Evolutionary conservation across 371 early-diverging fungal species (phyloP).

Genomic region (Syncephalastrum contaminatum): DNA sequence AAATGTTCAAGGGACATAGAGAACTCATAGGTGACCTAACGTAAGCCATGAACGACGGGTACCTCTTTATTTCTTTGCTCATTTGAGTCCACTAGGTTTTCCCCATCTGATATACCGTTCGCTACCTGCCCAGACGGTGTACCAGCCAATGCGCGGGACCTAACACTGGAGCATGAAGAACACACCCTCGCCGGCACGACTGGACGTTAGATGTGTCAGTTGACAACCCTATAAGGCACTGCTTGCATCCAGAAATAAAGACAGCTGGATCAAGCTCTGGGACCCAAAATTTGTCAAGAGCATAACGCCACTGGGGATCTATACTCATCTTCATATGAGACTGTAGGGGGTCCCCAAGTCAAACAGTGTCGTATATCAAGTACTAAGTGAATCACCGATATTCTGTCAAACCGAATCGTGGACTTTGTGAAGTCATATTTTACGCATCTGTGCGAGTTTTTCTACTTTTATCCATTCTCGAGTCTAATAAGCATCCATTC

Average conservation of each 20-base stretch:
- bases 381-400: too few species aligned
- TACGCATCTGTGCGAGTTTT: too few species aligned
- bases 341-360: too few species aligned
- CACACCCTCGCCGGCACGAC: constrained; percentile 91
- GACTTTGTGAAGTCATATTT: too few species aligned
- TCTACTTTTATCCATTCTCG: too few species aligned
- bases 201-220: constrained; percentile 99
- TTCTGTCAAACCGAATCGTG: too few species aligned
- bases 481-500: too few species aligned
- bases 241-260: constrained; percentile 98
- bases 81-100: constrained; percentile 26
- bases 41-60: constrained; percentile 34
- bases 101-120: constrained; percentile 87
- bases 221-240: constrained; percentile 98
- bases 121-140: constrained; percentile 98
- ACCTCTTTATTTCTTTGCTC: not conserved
- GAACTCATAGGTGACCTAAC: constrained; percentile 92
- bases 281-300: constrained; percentile 94
- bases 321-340: too few species aligned
- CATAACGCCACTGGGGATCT: constrained; percentile 88
- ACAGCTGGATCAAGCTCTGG: constrained; percentile 98
- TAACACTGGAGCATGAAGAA: constrained; percentile 91
- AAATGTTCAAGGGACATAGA: constrained; percentile 91
- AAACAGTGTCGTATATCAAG: too few species aligned
- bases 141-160: constrained; percentile 97